A percentile compares a stretch with the other conserved stretches of the same genome.
phyloP scores from a whole-genome alignment of 1,139 yeast genomes.

The Williopsis jadinii region DNA sequence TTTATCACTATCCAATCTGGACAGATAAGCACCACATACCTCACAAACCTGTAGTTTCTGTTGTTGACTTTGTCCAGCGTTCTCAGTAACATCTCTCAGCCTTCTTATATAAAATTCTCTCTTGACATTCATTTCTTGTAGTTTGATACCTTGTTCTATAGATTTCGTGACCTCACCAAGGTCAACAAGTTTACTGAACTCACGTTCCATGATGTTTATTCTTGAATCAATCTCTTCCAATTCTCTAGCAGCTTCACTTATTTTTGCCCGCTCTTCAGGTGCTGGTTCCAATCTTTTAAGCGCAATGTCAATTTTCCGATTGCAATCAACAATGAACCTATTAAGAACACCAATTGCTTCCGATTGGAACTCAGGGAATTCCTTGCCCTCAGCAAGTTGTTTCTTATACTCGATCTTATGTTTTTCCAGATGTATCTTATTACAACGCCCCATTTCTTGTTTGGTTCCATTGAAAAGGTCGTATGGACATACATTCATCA shows the following conservation, averaged over 20 bases:
- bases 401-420: slow-evolving; percentile 65
- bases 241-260: slow-evolving; percentile 56
- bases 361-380: slow-evolving; percentile 61
- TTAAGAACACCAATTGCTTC: slow-evolving; percentile 43
- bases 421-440: slow-evolving; percentile 68
- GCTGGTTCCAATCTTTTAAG: slow-evolving; percentile 67
- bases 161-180: slow-evolving; percentile 48
- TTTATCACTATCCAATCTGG: slow-evolving; percentile 81
- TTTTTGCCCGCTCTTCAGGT: slow-evolving; percentile 64
- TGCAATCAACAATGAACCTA: slow-evolving; percentile 56
- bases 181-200: slow-evolving; percentile 50
- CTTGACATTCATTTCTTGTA: slow-evolving; percentile 37
- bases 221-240: slow-evolving; percentile 60
- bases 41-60: slow-evolving; percentile 90
- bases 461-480: slow-evolving; percentile 80
- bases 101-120: slow-evolving; percentile 44
- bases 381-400: slow-evolving; percentile 47
- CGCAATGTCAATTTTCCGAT: slow-evolving; percentile 59
- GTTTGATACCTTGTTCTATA: slow-evolving; percentile 34
- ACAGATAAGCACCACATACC: slow-evolving; percentile 85
- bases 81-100: slow-evolving; percentile 59
- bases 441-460: slow-evolving; percentile 78
- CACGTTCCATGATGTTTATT: slow-evolving; percentile 65
- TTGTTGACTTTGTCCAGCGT: slow-evolving; percentile 79
- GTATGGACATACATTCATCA: slow-evolving; percentile 87